Base-by-base conservation (phyloP, 1,284 basidiomycete genomes). In the Ceratobasidium sp. region DNA sequence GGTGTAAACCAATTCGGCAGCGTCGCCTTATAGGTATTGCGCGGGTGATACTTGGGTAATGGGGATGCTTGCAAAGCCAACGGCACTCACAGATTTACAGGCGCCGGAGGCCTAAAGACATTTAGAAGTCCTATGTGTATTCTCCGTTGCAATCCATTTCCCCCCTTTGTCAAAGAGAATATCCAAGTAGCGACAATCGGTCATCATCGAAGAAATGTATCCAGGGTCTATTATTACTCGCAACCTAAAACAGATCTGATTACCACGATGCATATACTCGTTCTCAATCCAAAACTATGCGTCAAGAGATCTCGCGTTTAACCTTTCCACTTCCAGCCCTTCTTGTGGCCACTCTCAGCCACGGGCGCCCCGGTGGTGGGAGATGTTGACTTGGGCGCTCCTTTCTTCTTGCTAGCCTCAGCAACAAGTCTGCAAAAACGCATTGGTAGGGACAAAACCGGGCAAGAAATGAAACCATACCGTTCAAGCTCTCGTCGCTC, bases 401-500 rank as follows among this genome's bases (percentile, higher is more conserved):
- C 82, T 80, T 84, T 84, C 77, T 82, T 82, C 79, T 84, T 84
- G 79, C 84, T 84, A 44, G 85, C 85, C 62, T 85, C 83, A 15
- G 85, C 85, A 8, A 86, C 85, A 40, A 86, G 82, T 32, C 84
- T 81, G 49, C 40, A 44, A 59, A 32, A 66, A 19, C 17, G 13
- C 46, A 25, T 67, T 34, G 17, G 44, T 13, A 46, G 56, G 17
- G 29, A 13, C 44, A 52, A 40, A 37, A 62, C 9, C 15, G 37
- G 7, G 22, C n/a, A 56, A 59, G 1, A 59, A 59, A 59, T 56
- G 54, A 40, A 25, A 19, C 78, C 83, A 77, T 59, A 84, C 93
- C 95, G 87, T 84, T 98, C 96, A 49, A 98, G 89, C 83, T 98
- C 96, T 73, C 96, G 88, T 37, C 97, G 89, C 82, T 97, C 97